phyloP scores from a whole-genome alignment of 768 basidiomycete genomes.

The Fomitopsis pulvina region DNA sequence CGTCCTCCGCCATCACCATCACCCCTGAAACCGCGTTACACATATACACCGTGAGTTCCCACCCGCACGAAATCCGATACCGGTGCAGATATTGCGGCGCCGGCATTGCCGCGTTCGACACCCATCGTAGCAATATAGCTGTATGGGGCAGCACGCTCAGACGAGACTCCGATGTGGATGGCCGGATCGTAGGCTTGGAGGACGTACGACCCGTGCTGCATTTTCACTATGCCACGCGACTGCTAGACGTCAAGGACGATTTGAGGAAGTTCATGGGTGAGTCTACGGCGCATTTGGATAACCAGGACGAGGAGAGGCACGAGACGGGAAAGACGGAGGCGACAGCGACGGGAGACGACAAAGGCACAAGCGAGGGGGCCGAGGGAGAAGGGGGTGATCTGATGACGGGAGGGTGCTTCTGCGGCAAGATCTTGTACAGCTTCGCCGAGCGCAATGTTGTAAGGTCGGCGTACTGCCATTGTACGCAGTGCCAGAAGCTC shows the following conservation, averaged over 20 bases:
- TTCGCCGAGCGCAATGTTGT: conserved; percentile 38
- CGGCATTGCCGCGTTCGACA: not conserved
- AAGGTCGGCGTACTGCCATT: conserved; percentile 62
- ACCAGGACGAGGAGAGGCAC: not conserved
- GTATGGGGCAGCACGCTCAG: not conserved
- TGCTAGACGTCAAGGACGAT: not conserved
- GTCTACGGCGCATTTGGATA: not conserved
- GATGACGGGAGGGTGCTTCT: conserved; percentile 49
- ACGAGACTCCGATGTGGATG: not conserved
- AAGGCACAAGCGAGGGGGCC: not conserved
- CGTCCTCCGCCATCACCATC: not conserved
- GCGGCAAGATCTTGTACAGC: conserved; percentile 42
- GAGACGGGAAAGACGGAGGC: not conserved
- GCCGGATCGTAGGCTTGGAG: not conserved
- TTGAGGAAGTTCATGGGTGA: not conserved
- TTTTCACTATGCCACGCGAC: not conserved
- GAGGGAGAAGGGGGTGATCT: not conserved
- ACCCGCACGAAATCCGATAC: not conserved
- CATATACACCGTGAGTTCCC: not conserved
- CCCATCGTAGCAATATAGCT: not conserved
- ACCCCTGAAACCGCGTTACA: not conserved
- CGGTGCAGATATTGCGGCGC: not conserved
- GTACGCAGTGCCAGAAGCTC: conserved; percentile 57
- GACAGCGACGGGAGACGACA: too few species aligned
- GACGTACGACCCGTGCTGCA: not conserved